Evolutionary conservation across 495 filamentous ascomycete species (phyloP), one percentile per base, ranked within the genome.

Genomic region (Aspergillus sclerotiicarbonarius): DNA sequence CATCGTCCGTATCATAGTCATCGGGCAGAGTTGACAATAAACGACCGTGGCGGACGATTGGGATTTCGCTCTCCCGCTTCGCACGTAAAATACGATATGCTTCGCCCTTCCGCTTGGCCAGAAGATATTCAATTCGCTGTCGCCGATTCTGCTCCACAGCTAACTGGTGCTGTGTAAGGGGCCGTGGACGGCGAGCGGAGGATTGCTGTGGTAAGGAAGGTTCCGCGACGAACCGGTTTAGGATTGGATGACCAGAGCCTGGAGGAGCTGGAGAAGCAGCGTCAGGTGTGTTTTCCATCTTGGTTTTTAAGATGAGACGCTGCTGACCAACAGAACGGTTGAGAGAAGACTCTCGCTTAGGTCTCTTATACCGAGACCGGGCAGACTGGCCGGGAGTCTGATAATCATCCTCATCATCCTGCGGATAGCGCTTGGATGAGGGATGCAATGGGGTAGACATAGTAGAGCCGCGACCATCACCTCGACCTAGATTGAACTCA

Each of bases 81-180:
- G 66, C 67, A 78, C 74, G 85, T 12, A 89, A 82, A 4, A 87
- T 74, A 33, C 76, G 73, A 58, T 85, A 85, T 54, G 88, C 84
- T 54, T 84, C 77, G 51, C 73, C 78, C 57, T 82, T 84, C 33
- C 91, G 75, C 44, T 89, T 89, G 18, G 88, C 86, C 31, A 98
- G 82, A 45, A 94, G 86, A 64, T 94, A 90, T 51, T 96, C 88
- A 43, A 96, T 90, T 13, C 91, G 88, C 69, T 94, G 86, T 37
- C 86, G 89, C 8, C 95, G 83, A 67, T 96, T 96, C 47, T 87
- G 84, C 63, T 96, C 91, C 4, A 98, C 90, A 8, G 92, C 94
- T 30, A 96, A 78, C 65, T 98, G 94, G 70, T 98, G 94, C 9
- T 90, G 88, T 0, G 94, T 98, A 18, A 96, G 81, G 4, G 92